Conservation (phyloP, 768 basidiomycete species). For the Tremella yokohamensis region DNA sequence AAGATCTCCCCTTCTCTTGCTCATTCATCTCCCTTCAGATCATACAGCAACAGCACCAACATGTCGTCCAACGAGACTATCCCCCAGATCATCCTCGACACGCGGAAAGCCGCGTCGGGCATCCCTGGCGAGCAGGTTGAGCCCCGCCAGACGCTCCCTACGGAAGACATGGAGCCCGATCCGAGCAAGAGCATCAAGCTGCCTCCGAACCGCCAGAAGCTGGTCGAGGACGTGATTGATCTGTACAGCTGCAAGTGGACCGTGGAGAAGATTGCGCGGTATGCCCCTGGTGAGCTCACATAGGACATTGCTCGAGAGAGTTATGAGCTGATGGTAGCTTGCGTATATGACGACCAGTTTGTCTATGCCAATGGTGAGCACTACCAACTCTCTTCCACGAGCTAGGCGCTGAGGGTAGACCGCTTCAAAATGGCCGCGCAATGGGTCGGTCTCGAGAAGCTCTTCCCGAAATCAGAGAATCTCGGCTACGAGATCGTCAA, state of each 20-base stretch:
- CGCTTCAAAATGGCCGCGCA: conserved; percentile 54
- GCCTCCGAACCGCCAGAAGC: conserved; percentile 52
- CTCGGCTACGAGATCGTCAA: conserved; percentile 51
- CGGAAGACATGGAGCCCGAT: conserved; percentile 49
- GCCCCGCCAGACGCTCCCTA: conserved; percentile 51
- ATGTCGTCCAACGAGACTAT: conserved; percentile 6
- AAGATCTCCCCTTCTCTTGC: no score
- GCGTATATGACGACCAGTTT: conserved; percentile 51
- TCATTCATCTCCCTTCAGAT: no score
- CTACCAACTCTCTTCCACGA: neutral
- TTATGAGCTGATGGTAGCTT: conserved; percentile 11
- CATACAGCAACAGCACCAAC: no score
- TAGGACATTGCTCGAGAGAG: conserved; percentile 3
- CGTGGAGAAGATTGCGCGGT: conserved; percentile 52
- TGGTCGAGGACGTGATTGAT: conserved; percentile 54
- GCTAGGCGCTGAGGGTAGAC: conserved; percentile 24
- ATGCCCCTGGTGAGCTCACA: conserved; percentile 44
- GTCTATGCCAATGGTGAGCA: conserved; percentile 51
- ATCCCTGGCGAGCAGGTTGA: conserved; percentile 53
- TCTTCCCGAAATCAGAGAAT: conserved; percentile 52
- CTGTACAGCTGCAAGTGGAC: conserved; percentile 54
- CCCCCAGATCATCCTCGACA: conserved; percentile 39
- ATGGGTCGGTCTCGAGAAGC: conserved; percentile 54
- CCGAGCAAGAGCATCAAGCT: conserved; percentile 52
- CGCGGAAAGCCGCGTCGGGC: conserved; percentile 41